A percentile compares a stretch with the other conserved stretches of the same genome.
phyloP scores from a whole-genome alignment of 352 stramenopile species.

The Phytophthora meadii region DNA sequence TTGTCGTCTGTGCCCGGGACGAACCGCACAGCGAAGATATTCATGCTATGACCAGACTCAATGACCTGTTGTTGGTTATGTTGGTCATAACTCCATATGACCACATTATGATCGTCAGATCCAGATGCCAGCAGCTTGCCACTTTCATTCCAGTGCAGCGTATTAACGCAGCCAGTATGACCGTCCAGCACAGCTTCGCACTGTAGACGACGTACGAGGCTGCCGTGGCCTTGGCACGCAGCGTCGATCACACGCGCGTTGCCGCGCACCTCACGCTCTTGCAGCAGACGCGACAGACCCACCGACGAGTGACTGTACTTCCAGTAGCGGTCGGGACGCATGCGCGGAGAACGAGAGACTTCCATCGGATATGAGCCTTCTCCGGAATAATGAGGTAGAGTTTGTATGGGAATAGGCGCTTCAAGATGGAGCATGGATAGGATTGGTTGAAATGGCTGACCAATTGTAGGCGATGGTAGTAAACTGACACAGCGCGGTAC shows the following conservation, averaged over 20 bases:
- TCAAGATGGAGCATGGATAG: conserved; percentile 9
- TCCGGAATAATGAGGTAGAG: conserved; percentile 2
- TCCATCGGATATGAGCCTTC: conserved; percentile 20
- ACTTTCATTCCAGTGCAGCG: conserved; percentile 80
- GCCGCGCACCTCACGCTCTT: conserved; percentile 60
- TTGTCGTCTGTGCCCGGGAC: conserved; percentile 83
- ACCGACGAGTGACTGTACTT: conserved; percentile 41
- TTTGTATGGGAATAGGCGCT: conserved; percentile 18
- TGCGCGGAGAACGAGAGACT: conserved; percentile 12
- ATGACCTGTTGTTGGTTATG: conserved; percentile 63
- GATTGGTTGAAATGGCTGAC: conserved; percentile 8
- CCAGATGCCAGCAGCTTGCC: conserved; percentile 76
- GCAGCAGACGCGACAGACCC: conserved; percentile 47
- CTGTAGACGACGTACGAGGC: conserved; percentile 63
- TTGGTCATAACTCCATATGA: conserved; percentile 83
- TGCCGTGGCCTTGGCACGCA: conserved; percentile 61
- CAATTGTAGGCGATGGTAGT: neutral
- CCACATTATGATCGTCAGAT: conserved; percentile 84
- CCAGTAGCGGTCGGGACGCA: conserved; percentile 34
- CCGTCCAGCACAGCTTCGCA: conserved; percentile 62
- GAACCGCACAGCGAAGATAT: conserved; percentile 91
- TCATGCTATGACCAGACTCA: conserved; percentile 76
- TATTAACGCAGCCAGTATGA: conserved; percentile 86
- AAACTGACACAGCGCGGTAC: neutral
- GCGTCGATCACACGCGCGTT: conserved; percentile 54